phyloP scores from a whole-genome alignment of 177 flowering plant genomes.

The Vitis hybrid region DNA sequence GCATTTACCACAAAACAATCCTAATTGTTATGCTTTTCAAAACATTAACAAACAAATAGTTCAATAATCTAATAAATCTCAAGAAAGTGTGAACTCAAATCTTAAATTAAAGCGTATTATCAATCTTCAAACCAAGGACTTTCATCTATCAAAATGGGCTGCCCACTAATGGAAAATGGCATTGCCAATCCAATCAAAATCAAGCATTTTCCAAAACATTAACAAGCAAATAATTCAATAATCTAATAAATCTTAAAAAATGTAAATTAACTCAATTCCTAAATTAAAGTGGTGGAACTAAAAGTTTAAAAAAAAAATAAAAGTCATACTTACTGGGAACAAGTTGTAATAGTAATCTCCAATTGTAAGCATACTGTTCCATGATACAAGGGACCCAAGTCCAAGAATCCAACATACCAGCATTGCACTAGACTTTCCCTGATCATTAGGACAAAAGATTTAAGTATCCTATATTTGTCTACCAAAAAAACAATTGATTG shows the following conservation, averaged over 20 bases:
- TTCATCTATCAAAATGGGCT: too few relatives aligned
- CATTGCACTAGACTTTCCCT: slow-evolving; percentile 53
- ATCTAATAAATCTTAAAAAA: too few relatives aligned
- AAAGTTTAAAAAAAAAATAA: neutral
- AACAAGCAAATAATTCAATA: neutral
- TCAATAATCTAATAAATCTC: too few relatives aligned
- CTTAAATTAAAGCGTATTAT: too few relatives aligned
- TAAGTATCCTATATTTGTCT: neutral
- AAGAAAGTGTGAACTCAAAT: too few relatives aligned
- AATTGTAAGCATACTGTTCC: slow-evolving; percentile 56
- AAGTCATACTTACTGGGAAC: slow-evolving; percentile 31
- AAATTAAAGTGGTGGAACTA: too few relatives aligned
- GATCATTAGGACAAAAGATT: slow-evolving; percentile 11
- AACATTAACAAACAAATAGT: neutral
- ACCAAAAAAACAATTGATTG: neutral
- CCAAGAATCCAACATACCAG: slow-evolving; percentile 67
- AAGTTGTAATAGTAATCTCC: slow-evolving; percentile 36
- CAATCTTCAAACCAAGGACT: too few relatives aligned
- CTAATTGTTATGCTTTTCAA: too few relatives aligned
- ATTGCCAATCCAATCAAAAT: too few relatives aligned
- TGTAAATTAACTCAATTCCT: too few relatives aligned
- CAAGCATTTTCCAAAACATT: neutral
- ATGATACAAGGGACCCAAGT: slow-evolving; percentile 54
- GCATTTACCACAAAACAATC: too few relatives aligned
- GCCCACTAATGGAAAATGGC: too few relatives aligned